Evolutionary conservation across 73 alveolate species (phyloP), one percentile per base, ranked within the genome.

Genomic region (Uronychia setigera): DNA sequence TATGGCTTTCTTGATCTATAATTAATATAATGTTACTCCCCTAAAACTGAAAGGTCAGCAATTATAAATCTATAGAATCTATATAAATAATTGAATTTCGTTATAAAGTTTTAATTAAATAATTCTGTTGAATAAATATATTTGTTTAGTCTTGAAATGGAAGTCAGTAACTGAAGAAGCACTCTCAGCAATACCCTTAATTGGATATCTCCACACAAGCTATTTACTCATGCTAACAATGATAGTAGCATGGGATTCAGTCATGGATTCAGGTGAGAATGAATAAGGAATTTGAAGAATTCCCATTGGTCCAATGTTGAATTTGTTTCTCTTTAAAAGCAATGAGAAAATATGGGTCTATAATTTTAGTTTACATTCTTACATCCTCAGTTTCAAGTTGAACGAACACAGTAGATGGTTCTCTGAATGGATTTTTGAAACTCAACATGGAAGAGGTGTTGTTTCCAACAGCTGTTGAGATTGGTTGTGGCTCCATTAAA

Each of bases 341-440:
- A 98, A 80, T 57, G 97, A 74, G 92, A 98, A 98, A 33, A 97
- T 97, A 29, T 92, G 92, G n/a, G 67, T 46, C 67, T 46, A 46
- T 46, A 46, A 46, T 11, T 46, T 46, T 46, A 46, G 67, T 11
- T 19, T n/a, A 46, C n/a, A 19, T 11, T 11, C 67, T 46, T 31
- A 92, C 78, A 79, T 95, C 95, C 31, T 92, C 97, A 78, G 95
- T 89, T 78, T 95, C 97, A 90, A 97, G 89, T 75, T 87, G 96
- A 58, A 93, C 93, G 81, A 79, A 89, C 33, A 98, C 99, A 35
- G 96, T 31, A 11, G 96, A 76, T 35, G 92, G 86, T 84, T 98
- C 99, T 93, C 97, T 98, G 83, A 98, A 96, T 29, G 99, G 99
- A 88, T 98, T 98, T 84, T 98, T 98, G 93, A 98, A 98, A 79